Conservation (phyloP, 2,329 filamentous ascomycete species). For the Akanthomyces dipterigenus region DNA sequence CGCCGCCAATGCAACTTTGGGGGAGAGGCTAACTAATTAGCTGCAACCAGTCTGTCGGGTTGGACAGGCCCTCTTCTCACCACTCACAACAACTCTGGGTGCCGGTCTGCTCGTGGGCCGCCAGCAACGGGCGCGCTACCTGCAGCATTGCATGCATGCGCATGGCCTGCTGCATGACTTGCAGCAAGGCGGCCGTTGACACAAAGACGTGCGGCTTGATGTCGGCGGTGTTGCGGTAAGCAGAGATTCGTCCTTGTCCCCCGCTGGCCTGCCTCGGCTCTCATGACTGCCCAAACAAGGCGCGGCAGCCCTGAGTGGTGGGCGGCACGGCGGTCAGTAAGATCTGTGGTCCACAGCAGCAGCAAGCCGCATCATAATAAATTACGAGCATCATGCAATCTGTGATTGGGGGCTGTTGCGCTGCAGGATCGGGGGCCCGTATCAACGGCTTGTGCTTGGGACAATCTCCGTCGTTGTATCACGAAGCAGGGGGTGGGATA, state of each 20-base stretch:
- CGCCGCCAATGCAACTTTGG: constrained; percentile 6
- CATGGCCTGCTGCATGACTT: constrained; percentile 2
- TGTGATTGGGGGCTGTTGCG: neutral
- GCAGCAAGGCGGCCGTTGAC: neutral
- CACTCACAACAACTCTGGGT: neutral
- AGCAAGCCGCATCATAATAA: neutral
- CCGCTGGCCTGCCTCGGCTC: neutral
- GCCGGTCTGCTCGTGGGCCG: neutral
- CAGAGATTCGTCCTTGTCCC: neutral
- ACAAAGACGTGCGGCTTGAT: neutral
- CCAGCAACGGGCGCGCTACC: neutral
- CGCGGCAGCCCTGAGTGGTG: too few relatives aligned
- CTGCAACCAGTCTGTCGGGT: constrained; percentile 4
- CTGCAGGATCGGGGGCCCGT: neutral
- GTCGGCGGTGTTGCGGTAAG: neutral
- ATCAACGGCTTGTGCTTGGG: neutral
- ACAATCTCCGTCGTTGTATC: neutral
- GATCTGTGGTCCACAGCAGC: neutral
- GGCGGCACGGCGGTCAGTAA: neutral
- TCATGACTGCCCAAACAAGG: too few relatives aligned
- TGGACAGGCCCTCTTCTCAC: neutral
- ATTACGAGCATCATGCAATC: neutral
- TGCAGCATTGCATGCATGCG: neutral
- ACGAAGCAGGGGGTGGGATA: neutral
- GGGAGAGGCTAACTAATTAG: neutral